Evolutionary conservation across 345 rosid genomes (phyloP).

Genomic region (Eucalyptus fibrosa): DNA sequence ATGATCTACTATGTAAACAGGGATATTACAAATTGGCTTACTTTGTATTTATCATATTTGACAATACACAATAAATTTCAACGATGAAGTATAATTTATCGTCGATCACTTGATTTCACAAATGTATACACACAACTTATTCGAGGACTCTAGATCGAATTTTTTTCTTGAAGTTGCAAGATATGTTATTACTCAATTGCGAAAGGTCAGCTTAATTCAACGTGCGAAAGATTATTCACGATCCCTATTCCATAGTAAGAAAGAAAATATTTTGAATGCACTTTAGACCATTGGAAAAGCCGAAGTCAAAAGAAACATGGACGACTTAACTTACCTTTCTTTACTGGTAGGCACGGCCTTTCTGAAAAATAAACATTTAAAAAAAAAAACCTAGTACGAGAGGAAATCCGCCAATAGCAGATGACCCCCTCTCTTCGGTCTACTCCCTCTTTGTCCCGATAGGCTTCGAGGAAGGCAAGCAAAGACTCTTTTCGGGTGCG

Average conservation of each 20-base stretch:
- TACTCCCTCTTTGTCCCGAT: neutral
- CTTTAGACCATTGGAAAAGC: neutral
- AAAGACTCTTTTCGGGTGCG: too few relatives aligned
- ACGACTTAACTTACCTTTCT: too few relatives aligned
- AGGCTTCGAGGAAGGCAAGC: too few relatives aligned
- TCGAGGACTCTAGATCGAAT: fast-evolving
- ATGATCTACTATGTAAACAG: neutral
- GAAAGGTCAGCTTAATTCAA: neutral
- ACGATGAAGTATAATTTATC: neutral
- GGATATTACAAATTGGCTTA: neutral
- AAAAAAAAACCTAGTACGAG: neutral
- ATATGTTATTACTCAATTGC: neutral
- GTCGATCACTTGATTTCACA: neutral
- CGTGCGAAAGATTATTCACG: neutral
- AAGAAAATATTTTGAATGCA: neutral
- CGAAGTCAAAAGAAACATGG: neutral
- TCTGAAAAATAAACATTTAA: neutral
- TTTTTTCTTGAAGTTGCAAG: neutral
- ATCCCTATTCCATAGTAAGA: neutral
- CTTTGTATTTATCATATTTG: neutral
- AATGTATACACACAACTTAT: too few relatives aligned
- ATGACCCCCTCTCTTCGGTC: neutral
- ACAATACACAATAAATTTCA: neutral
- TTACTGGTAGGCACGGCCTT: neutral
- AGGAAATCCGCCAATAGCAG: neutral